Percentiles rank a stretch among this genome's conserved stretches.
Conservation (phyloP, 2,329 filamentous ascomycete genomes). For the Monilinia fructigena region DNA sequence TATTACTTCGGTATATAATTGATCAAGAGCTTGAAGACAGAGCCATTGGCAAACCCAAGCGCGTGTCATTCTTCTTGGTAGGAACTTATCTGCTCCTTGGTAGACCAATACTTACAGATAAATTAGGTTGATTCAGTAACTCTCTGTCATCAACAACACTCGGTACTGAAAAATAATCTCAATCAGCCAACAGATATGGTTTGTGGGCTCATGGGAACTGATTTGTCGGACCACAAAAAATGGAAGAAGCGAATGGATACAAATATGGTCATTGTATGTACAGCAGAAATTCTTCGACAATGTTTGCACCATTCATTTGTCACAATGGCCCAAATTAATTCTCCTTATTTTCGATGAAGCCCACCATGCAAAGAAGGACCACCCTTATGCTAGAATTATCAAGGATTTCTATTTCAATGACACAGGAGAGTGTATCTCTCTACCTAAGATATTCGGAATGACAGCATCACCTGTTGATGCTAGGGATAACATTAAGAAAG, state of each 20-base stretch:
- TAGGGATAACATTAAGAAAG: slow-evolving; percentile 67
- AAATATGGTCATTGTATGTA: slow-evolving; percentile 87
- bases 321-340: slow-evolving; percentile 76
- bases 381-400: slow-evolving; percentile 86
- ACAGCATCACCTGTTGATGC: slow-evolving; percentile 93
- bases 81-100: neutral
- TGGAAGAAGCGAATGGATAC: slow-evolving; percentile 59
- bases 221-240: slow-evolving; percentile 58
- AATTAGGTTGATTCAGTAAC: slow-evolving; percentile 73
- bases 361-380: slow-evolving; percentile 92
- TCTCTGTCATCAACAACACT: slow-evolving; percentile 84
- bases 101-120: neutral
- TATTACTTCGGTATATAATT: slow-evolving; percentile 75
- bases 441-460: slow-evolving; percentile 89
- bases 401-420: slow-evolving; percentile 71
- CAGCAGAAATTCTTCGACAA: slow-evolving; percentile 79
- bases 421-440: slow-evolving; percentile 45
- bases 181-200: slow-evolving; percentile 72
- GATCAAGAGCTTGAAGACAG: slow-evolving; percentile 74
- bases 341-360: slow-evolving; percentile 94
- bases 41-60: slow-evolving; percentile 54
- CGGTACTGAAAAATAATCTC: slow-evolving; percentile 77
- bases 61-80: slow-evolving; percentile 79
- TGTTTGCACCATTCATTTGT: slow-evolving; percentile 79
- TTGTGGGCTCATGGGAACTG: slow-evolving; percentile 65